Base-by-base conservation (phyloP, 768 basidiomycete species). In the Suillus bovinus region DNA sequence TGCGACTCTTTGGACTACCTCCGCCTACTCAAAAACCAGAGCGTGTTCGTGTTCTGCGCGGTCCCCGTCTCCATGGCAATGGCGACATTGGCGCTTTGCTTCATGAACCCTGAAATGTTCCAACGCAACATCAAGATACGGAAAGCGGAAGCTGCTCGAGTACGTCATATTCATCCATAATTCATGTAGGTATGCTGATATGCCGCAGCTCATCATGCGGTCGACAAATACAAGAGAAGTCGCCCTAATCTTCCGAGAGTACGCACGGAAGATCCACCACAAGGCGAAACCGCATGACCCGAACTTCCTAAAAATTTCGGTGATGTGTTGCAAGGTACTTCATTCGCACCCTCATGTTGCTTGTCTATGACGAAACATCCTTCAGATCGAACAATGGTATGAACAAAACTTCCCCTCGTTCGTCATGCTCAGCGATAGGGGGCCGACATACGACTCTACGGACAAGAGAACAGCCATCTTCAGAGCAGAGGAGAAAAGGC, bases 41-140 rank as follows among this genome's bases (percentile, higher is more conserved):
- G 83, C 61, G 88, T 97, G 22, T 99, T 99, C 82, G 92, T 92
- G 72, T 98, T 99, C 76, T 94, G 93, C 67, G 94, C 96, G 0
- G 91, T 99, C 62, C 96, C 96, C 7, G 91, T 89, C 20, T 84
- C 89, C 14, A 98, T 99, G 96, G 95, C 96, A 0, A 89, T 99
- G 66, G 96, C 96, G 11, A 99, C 96, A 9, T 82, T 99, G 24
- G 85, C 89, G 56, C 75, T 93, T 52, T 96, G 94, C 74, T 98
- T 95, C 79, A 95, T 93, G 92, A 99, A 99, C 77, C 84, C 85
- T 9, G 79, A 78, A 9, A 90, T 98, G 83, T 86, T 98, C 76
- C 83, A 89, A 66, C 77, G 83, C 69, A 96, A 97, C 72, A 87
- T 97, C 72, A 99, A 99, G 78, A 99, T 99, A 64, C 85, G 96